Evolutionary conservation across 2,329 filamentous ascomycete species (phyloP).

Genomic region (Elsinoe necatrix): DNA sequence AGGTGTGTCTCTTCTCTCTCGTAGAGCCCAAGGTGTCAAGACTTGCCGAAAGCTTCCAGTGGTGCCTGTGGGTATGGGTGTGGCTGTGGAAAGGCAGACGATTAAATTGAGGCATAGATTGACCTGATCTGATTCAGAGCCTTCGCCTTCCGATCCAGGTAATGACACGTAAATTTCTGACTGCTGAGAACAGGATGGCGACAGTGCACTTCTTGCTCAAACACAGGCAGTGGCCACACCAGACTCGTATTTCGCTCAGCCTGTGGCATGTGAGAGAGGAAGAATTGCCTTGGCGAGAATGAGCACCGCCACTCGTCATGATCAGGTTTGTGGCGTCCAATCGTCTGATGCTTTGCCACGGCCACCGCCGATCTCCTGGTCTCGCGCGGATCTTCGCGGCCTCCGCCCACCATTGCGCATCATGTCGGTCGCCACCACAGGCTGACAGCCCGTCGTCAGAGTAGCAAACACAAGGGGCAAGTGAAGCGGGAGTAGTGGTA

Average conservation of each 20-base stretch:
- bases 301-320: constrained; percentile 12
- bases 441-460: neutral
- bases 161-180: neutral
- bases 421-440: constrained; percentile 1
- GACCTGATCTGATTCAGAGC: neutral
- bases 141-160: neutral
- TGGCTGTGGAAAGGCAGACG: neutral
- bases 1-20: neutral
- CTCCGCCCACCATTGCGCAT: neutral
- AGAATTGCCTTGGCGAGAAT: neutral
- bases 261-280: neutral
- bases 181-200: neutral
- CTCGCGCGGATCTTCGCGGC: constrained; percentile 4
- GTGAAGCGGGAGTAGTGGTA: neutral
- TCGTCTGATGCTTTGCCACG: neutral
- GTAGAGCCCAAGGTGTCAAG: neutral
- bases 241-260: neutral
- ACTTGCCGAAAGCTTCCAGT: constrained; percentile 12
- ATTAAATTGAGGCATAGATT: constrained; percentile 10
- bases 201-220: neutral
- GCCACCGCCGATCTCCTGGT: constrained; percentile 2
- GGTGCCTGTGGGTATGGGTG: constrained; percentile 5
- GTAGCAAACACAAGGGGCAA: neutral
- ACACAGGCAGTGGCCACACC: neutral
- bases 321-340: neutral